These are phyloP conservation scores for Naematelia encephala DNA, from an alignment of 768 basidiomycete species.

Conservation along the genomic window DNA sequence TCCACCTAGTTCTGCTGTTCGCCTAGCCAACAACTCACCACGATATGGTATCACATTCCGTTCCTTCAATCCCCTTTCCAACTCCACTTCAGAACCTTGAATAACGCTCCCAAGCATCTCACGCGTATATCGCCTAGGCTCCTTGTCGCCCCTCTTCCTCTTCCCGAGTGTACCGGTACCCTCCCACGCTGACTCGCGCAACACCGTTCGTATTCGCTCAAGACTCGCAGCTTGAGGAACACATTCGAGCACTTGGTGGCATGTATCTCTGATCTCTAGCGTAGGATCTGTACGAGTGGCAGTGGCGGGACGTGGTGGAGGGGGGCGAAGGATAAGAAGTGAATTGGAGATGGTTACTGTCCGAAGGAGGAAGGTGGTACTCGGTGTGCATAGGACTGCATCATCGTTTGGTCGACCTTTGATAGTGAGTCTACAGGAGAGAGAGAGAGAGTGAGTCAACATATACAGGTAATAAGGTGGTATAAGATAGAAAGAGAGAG, in stretches of 20 bases:
- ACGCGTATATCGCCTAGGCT: constrained; percentile 57
- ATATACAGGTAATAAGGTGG: background rate
- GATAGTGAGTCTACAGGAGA: constrained; percentile 61
- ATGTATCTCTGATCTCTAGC: constrained; percentile 71
- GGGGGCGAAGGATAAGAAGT: constrained; percentile 60
- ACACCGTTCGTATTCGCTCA: constrained; percentile 60
- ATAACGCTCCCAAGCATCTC: constrained; percentile 63
- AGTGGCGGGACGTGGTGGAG: too few relatives aligned
- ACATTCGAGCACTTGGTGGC: constrained; percentile 80
- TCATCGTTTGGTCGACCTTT: constrained; percentile 79
- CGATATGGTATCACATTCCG: constrained; percentile 69
- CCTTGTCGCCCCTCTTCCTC: background rate
- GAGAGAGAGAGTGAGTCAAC: background rate
- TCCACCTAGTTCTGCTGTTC: too few relatives aligned
- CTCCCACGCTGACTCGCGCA: constrained; percentile 68
- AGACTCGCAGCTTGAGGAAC: constrained; percentile 72
- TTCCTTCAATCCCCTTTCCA: constrained; percentile 63
- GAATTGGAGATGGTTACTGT: constrained; percentile 88
- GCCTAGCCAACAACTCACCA: constrained; percentile 54
- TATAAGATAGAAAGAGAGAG: background rate
- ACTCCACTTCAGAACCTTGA: constrained; percentile 78
- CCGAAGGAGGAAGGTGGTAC: constrained; percentile 76
- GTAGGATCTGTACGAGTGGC: constrained; percentile 12
- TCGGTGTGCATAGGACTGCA: constrained; percentile 80
- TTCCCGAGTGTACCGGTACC: constrained; percentile 52